These are phyloP conservation scores for Coemansia sp. DNA, from an alignment of 192 early-diverging fungal genomes.

Conservation along the genomic window DNA sequence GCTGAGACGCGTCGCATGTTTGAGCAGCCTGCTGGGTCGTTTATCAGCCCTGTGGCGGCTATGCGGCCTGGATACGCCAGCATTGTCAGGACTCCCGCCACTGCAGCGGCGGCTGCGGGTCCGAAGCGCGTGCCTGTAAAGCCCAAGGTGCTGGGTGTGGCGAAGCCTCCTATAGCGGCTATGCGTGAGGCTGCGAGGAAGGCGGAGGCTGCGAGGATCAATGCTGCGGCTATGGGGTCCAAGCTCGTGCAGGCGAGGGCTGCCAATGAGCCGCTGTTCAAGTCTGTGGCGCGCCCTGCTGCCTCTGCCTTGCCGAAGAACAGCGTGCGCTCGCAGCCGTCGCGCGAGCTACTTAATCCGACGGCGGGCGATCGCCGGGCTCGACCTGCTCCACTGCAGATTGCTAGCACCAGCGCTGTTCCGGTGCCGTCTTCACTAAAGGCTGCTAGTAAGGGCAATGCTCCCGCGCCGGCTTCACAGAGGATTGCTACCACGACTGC, in stretches of 20 bases:
- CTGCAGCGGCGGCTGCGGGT: neutral
- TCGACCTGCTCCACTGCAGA: slow-evolving; percentile 16
- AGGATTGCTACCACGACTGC: neutral
- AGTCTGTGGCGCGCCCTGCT: slow-evolving; percentile 15
- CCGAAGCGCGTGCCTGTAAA: neutral
- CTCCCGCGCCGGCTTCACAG: slow-evolving; percentile 12
- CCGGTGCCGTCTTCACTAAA: too few relatives aligned
- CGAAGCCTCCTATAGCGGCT: slow-evolving; percentile 38
- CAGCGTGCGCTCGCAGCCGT: slow-evolving; percentile 17
- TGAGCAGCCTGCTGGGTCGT: slow-evolving; percentile 16
- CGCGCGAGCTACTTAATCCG: slow-evolving; percentile 12
- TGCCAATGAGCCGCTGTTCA: slow-evolving; percentile 35
- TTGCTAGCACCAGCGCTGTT: neutral
- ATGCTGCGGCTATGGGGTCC: neutral
- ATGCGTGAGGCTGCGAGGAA: slow-evolving; percentile 46
- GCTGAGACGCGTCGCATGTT: slow-evolving; percentile 44
- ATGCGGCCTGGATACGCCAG: slow-evolving; percentile 49
- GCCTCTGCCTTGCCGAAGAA: neutral
- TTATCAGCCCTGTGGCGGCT: slow-evolving; percentile 35
- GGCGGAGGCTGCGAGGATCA: slow-evolving; percentile 32
- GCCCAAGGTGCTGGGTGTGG: neutral
- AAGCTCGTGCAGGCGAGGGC: neutral
- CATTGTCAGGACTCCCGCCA: slow-evolving; percentile 10
- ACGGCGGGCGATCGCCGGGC: slow-evolving; percentile 8
- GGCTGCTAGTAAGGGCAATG: slow-evolving; percentile 4